These are phyloP conservation scores for Fragilariopsis cylindrus DNA, from an alignment of 108 stramenopile species.

Conservation along the genomic window DNA sequence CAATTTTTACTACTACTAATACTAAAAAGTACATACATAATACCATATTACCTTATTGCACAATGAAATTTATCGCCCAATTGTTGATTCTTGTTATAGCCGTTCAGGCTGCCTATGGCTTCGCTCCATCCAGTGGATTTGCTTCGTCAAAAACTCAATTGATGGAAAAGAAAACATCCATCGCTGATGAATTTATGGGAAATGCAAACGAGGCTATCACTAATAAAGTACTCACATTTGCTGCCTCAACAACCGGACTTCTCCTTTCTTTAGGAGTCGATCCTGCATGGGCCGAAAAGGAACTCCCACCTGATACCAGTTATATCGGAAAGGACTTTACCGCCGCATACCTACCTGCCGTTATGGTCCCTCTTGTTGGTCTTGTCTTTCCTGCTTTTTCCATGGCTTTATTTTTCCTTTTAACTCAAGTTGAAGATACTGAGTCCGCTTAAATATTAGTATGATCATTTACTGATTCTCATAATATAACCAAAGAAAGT, in stretches of 20 bases:
- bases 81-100: background rate
- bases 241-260: conserved; percentile 11
- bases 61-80: conserved; percentile 10
- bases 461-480: too few species aligned
- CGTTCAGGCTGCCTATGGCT: conserved; percentile 17
- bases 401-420: conserved; percentile 22
- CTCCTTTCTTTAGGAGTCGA: conserved; percentile 14
- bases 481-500: too few species aligned
- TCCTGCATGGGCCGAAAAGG: conserved; percentile 13
- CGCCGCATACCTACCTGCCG: conserved; percentile 12
- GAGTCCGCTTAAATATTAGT: background rate
- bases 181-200: background rate
- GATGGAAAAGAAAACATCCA: background rate
- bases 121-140: background rate
- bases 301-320: conserved; percentile 16
- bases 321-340: conserved; percentile 19
- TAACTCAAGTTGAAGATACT: conserved; percentile 14
- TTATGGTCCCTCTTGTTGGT: conserved; percentile 17
- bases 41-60: conserved; percentile 4
- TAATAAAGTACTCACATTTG: background rate
- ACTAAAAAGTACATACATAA: background rate
- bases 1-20: background rate
- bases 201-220: background rate
- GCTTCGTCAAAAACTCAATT: conserved; percentile 7
- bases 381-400: conserved; percentile 17